Evolutionary conservation across 306 rosid genomes (phyloP).

Genomic region (Ceratonia siliqua): DNA sequence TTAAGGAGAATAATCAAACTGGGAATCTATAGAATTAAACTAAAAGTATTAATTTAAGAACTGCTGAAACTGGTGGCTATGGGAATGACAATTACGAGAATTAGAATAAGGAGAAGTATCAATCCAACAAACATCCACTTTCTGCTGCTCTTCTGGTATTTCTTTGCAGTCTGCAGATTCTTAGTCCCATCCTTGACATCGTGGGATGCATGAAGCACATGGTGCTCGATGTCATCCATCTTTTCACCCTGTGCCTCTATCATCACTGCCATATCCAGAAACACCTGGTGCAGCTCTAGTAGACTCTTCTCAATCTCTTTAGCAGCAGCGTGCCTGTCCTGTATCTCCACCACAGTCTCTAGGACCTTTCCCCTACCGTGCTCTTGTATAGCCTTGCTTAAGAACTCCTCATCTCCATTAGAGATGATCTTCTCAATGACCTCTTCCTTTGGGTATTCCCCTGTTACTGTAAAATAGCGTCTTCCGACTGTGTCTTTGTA

Average conservation of each 20-base stretch:
- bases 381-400: constrained; percentile 64
- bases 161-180: constrained; percentile 56
- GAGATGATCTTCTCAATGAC: constrained; percentile 83
- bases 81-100: constrained; percentile 67
- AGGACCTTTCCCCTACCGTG: constrained; percentile 80
- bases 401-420: constrained; percentile 61
- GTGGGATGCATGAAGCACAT: constrained; percentile 70
- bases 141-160: constrained; percentile 61
- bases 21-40: neutral
- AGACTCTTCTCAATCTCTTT: constrained; percentile 79
- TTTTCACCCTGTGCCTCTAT: constrained; percentile 93
- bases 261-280: constrained; percentile 95
- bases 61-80: constrained; percentile 56
- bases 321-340: constrained; percentile 77
- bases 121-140: constrained; percentile 79
- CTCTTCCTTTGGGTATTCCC: constrained; percentile 77
- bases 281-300: constrained; percentile 83
- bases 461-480: constrained; percentile 74
- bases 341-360: constrained; percentile 88
- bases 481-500: constrained; percentile 83
- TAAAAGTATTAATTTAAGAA: constrained; percentile 39
- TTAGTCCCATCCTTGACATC: constrained; percentile 81
- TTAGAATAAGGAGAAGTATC: constrained; percentile 52
- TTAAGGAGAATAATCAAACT: neutral
- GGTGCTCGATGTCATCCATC: constrained; percentile 93